Evolutionary conservation across 116 monocot species (phyloP), one percentile per base, ranked within the genome.

Genomic region (Papilionanthe hybrid): DNA sequence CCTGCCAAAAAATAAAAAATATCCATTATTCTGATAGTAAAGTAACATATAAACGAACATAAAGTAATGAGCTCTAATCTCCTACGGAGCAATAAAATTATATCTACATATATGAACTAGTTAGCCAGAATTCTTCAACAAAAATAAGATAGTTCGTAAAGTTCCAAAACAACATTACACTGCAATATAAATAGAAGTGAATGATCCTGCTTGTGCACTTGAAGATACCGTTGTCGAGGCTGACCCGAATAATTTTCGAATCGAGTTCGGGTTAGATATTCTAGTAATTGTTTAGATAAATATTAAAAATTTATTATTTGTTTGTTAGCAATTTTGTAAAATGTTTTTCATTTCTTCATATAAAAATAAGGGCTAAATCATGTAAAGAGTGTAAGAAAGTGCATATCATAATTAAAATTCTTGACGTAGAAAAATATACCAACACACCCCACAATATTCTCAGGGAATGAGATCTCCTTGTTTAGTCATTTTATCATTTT

Each of bases 1-100:
- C 98, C 98, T 98, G 85, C 82, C 83, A 81, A 84, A 66, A 18
- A 23, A 53, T 48, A 45, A 45, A 45, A 45, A 45, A 79, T 73
- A 53, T 19, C 23, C 28, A 30, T 30, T 28, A 71, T 42, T n/a
- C 10, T 32, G 30, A 37, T 45, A 50, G 49, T 29, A 8, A n/a
- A 75, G 9, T 75, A 7, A 42, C 44, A 73, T 73, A 43, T 5
- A 71, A 37, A 32, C 43, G 18, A 44, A 73, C 5, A 73, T n/a
- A 20, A 44, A 30, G 19, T n/a, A 44, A 73, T n/a, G 29, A 22
- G 8, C n/a, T 73, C 37, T 9, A 42, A 73, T 43, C 32, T 30
- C 69, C 69, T 5, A 69, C 25, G 69, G 69, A 32, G 30, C 22
- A 69, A 69, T 17, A 37, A 32, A 69, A 13, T 12, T 32, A 69